Conservation (phyloP, 129 eudicot genomes). For the Cynara cardunculus region DNA sequence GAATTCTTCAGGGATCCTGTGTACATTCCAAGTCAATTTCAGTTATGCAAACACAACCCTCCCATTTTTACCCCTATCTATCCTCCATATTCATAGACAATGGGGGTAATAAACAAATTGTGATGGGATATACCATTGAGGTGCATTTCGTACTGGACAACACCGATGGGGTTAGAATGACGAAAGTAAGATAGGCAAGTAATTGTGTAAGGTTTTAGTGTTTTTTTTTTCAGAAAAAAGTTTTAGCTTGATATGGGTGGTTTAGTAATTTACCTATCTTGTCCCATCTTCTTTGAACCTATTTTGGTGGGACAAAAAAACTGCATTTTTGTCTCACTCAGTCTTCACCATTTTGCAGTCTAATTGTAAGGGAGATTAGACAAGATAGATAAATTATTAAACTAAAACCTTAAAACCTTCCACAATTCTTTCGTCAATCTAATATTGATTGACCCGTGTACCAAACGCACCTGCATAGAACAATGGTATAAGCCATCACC, state of each 20-base stretch:
- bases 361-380: too few species aligned
- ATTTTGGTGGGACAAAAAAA: background rate
- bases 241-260: too few species aligned
- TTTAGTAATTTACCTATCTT: background rate
- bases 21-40: constrained; percentile 1
- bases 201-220: too few species aligned
- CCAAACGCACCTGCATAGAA: background rate
- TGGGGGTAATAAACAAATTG: background rate
- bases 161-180: background rate
- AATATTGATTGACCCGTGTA: background rate
- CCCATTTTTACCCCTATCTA: background rate
- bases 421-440: background rate
- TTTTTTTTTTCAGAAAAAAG: too few species aligned
- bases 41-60: background rate
- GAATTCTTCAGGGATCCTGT: constrained; percentile 22
- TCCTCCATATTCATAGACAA: background rate
- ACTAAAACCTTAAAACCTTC: background rate
- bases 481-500: background rate
- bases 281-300: background rate
- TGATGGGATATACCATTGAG: background rate
- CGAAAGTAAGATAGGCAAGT: background rate
- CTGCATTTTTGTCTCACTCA: too few species aligned
- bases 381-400: too few species aligned
- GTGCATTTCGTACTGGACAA: background rate
- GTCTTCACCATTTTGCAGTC: background rate